phyloP scores from a whole-genome alignment of 2,329 filamentous ascomycete species.

The Diaporthe amygdali region DNA sequence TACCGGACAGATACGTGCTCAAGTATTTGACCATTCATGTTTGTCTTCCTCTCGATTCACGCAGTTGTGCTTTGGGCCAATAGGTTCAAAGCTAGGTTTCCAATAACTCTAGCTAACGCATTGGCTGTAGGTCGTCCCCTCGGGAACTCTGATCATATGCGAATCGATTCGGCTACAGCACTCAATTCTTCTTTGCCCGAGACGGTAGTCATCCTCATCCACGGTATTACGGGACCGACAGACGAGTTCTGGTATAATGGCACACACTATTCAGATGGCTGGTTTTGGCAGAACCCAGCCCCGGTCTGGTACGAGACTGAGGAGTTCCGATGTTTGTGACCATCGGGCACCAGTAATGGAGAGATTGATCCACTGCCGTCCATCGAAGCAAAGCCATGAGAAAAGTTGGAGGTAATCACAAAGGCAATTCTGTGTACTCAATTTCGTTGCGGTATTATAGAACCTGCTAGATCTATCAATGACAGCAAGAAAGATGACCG shows the following conservation, averaged over 20 bases:
- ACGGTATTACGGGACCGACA: not conserved
- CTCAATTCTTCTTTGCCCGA: not conserved
- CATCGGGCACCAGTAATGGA: not conserved
- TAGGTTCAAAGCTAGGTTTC: not conserved
- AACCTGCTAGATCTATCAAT: no score
- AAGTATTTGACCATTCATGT: not conserved
- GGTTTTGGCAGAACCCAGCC: not conserved
- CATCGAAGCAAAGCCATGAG: no score
- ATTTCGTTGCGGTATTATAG: no score
- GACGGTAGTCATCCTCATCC: not conserved
- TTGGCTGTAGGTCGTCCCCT: not conserved
- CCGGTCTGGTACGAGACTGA: conserved; percentile 1
- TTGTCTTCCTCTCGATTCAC: not conserved
- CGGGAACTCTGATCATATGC: not conserved
- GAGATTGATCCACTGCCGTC: no score
- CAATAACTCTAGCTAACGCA: not conserved
- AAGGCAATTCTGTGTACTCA: no score
- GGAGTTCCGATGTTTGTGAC: not conserved
- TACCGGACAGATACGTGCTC: not conserved
- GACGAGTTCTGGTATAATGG: conserved; percentile 3
- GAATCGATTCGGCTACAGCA: not conserved
- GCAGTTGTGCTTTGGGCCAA: not conserved
- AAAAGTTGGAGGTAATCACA: no score
- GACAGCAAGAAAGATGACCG: no score
- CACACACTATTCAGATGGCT: not conserved